Evolutionary conservation across 345 rosid genomes (phyloP).

Genomic region (Gossypioides kirkii): DNA sequence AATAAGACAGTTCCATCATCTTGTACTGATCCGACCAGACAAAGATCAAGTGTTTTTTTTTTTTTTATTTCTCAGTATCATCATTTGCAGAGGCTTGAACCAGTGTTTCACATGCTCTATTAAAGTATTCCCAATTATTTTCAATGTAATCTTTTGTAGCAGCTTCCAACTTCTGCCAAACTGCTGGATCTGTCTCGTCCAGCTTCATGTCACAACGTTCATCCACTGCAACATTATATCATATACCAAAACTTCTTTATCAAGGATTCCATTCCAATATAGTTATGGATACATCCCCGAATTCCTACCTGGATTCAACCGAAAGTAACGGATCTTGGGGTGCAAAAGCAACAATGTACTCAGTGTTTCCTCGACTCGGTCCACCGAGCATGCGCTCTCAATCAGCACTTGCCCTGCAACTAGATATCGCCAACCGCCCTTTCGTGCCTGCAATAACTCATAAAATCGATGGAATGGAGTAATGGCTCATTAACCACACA

Average conservation of each 20-base stretch:
- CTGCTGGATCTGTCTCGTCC: constrained; percentile 96
- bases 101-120: constrained; percentile 24
- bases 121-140: constrained; percentile 54
- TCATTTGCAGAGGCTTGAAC: constrained; percentile 55
- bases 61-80: constrained; percentile 7
- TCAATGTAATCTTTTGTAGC: constrained; percentile 73
- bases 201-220: constrained; percentile 96
- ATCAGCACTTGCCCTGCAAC: constrained; percentile 96
- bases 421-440: constrained; percentile 98
- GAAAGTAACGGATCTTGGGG: constrained; percentile 84
- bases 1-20: too few relatives aligned
- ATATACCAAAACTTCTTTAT: background rate
- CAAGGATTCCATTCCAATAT: too few relatives aligned
- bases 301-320: constrained; percentile 77
- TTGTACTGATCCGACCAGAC: too few relatives aligned
- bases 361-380: constrained; percentile 89
- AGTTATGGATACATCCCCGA: background rate
- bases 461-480: too few relatives aligned
- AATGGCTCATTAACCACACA: too few relatives aligned
- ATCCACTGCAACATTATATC: constrained; percentile 51
- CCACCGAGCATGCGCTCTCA: constrained; percentile 98
- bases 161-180: constrained; percentile 90
- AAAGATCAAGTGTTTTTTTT: too few relatives aligned
- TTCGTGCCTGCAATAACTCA: constrained; percentile 49
- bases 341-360: constrained; percentile 86